Evolutionary conservation across 2,329 filamentous ascomycete species (phyloP), one percentile per base, ranked within the genome.

Genomic region (Plenodomus tracheiphilus): DNA sequence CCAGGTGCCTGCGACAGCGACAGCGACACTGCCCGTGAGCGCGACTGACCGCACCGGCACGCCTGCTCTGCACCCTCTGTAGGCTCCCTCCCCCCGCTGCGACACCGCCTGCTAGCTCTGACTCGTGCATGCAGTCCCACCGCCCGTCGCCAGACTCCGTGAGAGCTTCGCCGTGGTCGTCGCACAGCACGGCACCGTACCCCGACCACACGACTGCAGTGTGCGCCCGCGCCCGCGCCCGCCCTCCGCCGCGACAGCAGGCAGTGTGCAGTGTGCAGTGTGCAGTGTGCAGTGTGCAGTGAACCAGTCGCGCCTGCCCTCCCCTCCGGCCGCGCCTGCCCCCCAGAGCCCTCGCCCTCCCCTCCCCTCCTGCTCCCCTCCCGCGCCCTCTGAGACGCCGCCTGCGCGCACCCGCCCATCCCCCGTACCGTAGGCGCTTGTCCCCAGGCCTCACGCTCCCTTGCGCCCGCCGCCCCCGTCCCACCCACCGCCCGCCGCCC

Each of bases 91-190:
- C 53, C 48, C 34, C 44, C 37, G 34, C 34, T 36, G 34, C 34
- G 34, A 21, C 41, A 18, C 40, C 42, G 56, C 48, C 48, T 43
- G 43, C 44, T 41, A 48, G 53, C 43, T 45, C 20, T 30, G 28
- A 41, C 51, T 36, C 40, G 51, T 53, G 60, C 58, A 58, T 49
- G 47, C 41, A 34, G 50, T 54, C 52, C 50, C 49, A 53, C 55
- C 38, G 49, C 52, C 39, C 40, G 36, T 41, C 48, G 22, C 41
- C 39, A 43, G 43, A 43, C 49, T 37, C 43, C 6, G 28, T 15
- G 32, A 39, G 17, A 22, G 18, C 16, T 30, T 21, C 39, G 46
- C 35, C 37, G 43, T 39, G 39, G 30, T 39, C 44, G 57, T 60
- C 57, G 49, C 55, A 58, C 57, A 44, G 28, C 28, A 32, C 47